Evolutionary conservation across 495 filamentous ascomycete genomes (phyloP), one percentile per base, ranked within the genome.

Genomic region (Niebla homalea): DNA sequence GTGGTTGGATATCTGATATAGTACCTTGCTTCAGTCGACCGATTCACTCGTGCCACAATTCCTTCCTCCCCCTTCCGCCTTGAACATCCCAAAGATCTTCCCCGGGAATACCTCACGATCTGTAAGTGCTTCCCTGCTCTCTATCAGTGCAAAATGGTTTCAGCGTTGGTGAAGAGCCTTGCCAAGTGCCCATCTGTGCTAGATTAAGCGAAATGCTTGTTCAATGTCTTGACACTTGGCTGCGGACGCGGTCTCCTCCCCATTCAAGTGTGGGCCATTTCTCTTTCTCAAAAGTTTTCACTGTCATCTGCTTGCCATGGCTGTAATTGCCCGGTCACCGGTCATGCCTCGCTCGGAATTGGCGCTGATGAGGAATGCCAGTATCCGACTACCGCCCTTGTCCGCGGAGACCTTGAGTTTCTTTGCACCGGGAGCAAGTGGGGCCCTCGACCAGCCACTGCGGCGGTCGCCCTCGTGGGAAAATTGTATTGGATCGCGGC

Each of bases 351-450:
- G 25, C 14, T 48, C 45, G 12, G 29, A 53, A 43, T 14, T 12
- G 16, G 23, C 44, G 46, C 54, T 57, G 12, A 57, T 57, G 54
- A 36, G 38, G 19, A 25, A 36, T 43, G 3, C 36, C 46, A 57
- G 54, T n/a, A 53, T 45, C 35, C 50, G 46, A 36, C 46, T 35
- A 11, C 40, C 50, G 18, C 40, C 40, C 32, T 20, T 42, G 22
- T 36, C 40, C 38, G 20, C 40, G 20, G 40, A 57, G 42, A 51
- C 50, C 18, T 45, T 20, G 25, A n/a, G 39, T 4, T 38, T 39
- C 11, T n/a, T 29, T 23, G 36, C 21, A 19, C 25, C 50, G 20
- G 32, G 22, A 37, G 42, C 32, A 20, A 38, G 37, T 41, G 39
- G 26, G n/a, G 19, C n/a, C n/a, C 32, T 25, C n/a, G 36, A 41